Base-by-base conservation (phyloP, 352 stramenopile genomes). In the Sclerospora graminicola region DNA sequence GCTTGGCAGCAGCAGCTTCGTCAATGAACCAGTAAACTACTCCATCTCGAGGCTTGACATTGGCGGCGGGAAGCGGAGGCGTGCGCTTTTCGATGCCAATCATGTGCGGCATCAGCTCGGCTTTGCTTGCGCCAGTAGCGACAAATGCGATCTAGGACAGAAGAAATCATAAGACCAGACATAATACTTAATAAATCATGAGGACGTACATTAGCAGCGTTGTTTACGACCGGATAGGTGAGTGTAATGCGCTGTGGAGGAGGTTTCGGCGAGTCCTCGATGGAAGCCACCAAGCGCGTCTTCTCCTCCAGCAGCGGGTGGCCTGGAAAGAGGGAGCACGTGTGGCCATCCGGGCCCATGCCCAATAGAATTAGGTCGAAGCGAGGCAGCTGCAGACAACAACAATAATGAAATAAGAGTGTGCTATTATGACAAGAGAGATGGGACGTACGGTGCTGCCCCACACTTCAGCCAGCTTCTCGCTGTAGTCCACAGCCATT, bases 331-430 rank as follows among this genome's bases (percentile, higher is more conserved):
- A 99, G 75, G 38, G 91, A 98, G 63, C 92, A 98, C 13, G 95
- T 99, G 75, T 99, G 96, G 9, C 96, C 96, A 61, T 99, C 96
- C 4, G 95, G 94, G 15, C 96, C 96, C 77, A 98, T 97, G 27
- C 96, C 96, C 2, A 99, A 71, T 28, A 99, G 54, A 15, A 97
- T 87, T 43, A 97, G 59, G 60, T 99, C 95, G 37, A 99, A 94
- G 49, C 73, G 71, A 28, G 90, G 88, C 8, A 88, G 58, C 78
- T 89, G 36, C 27, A 50, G 8, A 13, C 4, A 24, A n/a, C 23
- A 45, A 21, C 30, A 51, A 16, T 7, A 15, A 24, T 55, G 37
- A 58, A 37, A 24, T 29, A 19, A 10, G 16, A 13, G 7, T 9
- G 8, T 43, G 8, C 18, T 16, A 47, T 5, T 13, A 37, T 11